Evolutionary conservation across 106 monocot species (phyloP).

Genomic region (Apostasia shenzhenica): DNA sequence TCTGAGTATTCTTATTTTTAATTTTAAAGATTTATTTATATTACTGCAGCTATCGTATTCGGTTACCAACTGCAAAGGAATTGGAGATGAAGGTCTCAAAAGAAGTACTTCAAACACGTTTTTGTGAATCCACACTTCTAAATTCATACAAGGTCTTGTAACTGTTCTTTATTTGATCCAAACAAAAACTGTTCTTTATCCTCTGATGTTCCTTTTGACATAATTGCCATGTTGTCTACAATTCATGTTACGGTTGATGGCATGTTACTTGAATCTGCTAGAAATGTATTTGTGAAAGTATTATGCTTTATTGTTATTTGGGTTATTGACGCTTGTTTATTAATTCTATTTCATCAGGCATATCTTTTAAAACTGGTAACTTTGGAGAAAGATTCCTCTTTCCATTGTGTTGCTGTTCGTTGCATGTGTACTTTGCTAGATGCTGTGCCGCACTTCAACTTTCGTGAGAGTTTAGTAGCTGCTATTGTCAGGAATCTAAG

Average conservation of each 20-base stretch:
- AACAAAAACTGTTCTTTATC: background rate
- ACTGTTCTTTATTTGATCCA: background rate
- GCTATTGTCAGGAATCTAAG: slow-evolving; percentile 60
- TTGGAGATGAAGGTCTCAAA: slow-evolving; percentile 85
- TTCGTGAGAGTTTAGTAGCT: slow-evolving; percentile 55
- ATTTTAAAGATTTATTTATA: background rate
- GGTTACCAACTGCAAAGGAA: slow-evolving; percentile 87
- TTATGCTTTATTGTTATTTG: too few species aligned
- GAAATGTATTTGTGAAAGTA: too few species aligned
- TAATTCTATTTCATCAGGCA: slow-evolving; percentile 29
- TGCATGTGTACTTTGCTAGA: slow-evolving; percentile 82
- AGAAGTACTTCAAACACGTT: slow-evolving; percentile 53
- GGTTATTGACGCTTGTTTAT: too few species aligned
- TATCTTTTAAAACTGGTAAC: slow-evolving; percentile 55
- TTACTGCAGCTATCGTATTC: slow-evolving; percentile 73
- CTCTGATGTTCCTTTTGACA: too few species aligned
- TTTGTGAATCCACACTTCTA: slow-evolving; percentile 84
- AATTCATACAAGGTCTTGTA: slow-evolving; percentile 67
- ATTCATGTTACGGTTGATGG: too few species aligned
- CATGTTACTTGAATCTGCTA: too few species aligned
- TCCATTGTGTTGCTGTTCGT: slow-evolving; percentile 53
- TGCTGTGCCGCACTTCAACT: slow-evolving; percentile 84
- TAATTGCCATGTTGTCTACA: too few species aligned
- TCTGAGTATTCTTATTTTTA: background rate
- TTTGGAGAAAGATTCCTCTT: slow-evolving; percentile 51